phyloP scores from a whole-genome alignment of 306 rosid genomes.

The Prunus salicina region DNA sequence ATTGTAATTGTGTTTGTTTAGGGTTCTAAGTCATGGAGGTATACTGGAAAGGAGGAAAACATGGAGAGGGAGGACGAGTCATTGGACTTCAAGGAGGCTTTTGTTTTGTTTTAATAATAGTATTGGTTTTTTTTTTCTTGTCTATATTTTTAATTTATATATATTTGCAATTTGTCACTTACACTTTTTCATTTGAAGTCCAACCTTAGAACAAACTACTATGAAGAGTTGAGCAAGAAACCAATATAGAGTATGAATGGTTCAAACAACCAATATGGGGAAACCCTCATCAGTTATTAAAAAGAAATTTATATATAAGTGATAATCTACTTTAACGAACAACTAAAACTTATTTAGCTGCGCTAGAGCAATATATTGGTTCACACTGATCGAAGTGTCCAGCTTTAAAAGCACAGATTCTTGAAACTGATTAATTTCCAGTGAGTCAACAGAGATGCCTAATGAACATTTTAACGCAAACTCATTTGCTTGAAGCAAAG shows the following conservation, averaged over 20 bases:
- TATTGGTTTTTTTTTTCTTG: not conserved
- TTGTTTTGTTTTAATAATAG: not conserved
- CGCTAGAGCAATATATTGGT: not conserved
- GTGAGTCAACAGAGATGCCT: not conserved
- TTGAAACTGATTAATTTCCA: not conserved
- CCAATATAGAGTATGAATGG: no score
- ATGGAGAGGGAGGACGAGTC: slow-evolving; percentile 85
- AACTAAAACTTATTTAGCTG: no score
- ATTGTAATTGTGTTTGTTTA: slow-evolving; percentile 3
- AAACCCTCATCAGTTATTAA: no score
- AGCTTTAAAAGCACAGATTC: not conserved
- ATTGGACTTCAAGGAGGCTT: slow-evolving; percentile 31
- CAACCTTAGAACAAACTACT: not conserved
- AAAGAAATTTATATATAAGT: no score
- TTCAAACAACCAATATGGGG: no score
- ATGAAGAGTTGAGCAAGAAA: no score
- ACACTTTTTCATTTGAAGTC: no score
- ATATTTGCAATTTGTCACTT: no score
- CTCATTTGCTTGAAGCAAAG: not conserved
- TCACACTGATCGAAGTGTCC: not conserved
- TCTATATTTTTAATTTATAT: not conserved
- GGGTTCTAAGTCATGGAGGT: slow-evolving; percentile 97
- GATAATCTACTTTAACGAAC: no score
- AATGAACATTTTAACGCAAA: not conserved
- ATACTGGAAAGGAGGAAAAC: slow-evolving; percentile 65